A percentile compares a stretch with the other conserved stretches of the same genome.
Evolutionary conservation across 768 basidiomycete genomes (phyloP).

Genomic region (Podaxis sp.): DNA sequence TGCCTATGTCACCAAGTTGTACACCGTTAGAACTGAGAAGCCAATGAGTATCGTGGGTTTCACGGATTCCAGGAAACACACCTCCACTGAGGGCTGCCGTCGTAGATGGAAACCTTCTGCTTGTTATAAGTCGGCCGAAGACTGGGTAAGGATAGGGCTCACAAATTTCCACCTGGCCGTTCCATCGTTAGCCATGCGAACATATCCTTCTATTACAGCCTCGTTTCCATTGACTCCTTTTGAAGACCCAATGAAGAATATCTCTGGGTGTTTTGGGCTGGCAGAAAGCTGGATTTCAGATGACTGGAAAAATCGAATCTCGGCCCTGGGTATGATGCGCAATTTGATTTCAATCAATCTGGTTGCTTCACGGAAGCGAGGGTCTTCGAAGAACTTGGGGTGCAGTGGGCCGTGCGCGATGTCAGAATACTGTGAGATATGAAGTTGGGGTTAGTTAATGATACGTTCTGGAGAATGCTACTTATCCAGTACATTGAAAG

Average conservation of each 20-base stretch:
- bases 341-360: constrained; percentile 61
- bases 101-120: constrained; percentile 52
- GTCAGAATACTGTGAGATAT: constrained; percentile 31
- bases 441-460: constrained; percentile 9
- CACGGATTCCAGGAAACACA: constrained; percentile 25
- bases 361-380: constrained; percentile 62
- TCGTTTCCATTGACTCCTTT: constrained; percentile 43
- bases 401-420: constrained; percentile 35
- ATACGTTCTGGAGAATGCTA: constrained; percentile 13
- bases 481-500: constrained; percentile 45
- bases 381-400: constrained; percentile 52
- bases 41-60: not conserved
- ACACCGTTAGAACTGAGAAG: constrained; percentile 59
- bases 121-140: constrained; percentile 10
- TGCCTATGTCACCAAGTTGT: constrained; percentile 64
- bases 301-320: constrained; percentile 29
- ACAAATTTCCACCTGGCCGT: constrained; percentile 61
- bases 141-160: constrained; percentile 24
- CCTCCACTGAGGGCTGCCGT: constrained; percentile 60
- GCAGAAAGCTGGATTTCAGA: constrained; percentile 16
- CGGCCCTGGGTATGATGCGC: constrained; percentile 36
- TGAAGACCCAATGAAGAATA: constrained; percentile 49
- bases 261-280: constrained; percentile 35
- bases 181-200: constrained; percentile 46
- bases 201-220: constrained; percentile 48